Evolutionary conservation across 148 eudicot species (phyloP), one percentile per base, ranked within the genome.

Genomic region (Polygonum aviculare): DNA sequence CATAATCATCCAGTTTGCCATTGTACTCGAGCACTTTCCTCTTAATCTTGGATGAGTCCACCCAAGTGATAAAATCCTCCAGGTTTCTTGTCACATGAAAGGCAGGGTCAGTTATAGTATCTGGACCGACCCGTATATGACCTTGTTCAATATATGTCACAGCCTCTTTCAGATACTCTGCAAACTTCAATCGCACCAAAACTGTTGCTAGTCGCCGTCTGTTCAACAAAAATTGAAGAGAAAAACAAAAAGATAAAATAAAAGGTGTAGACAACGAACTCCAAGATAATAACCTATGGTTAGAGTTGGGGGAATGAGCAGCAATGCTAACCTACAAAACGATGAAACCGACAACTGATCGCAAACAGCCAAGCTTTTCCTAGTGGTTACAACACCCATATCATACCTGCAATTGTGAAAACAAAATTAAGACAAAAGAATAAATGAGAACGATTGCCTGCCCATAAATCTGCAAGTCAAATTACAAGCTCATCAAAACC

Each of bases 1-100:
- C 98, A 82, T 87, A 96, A 78, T 96, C 99, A 82, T 96, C 99
- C 78, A 91, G 73, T 81, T 87, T 85, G 59, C 88, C 93, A 74
- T 96, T 91, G 82, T 96, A 96, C 62, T 82, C 84, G 52, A 85
- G 81, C 45, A 96, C 90, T 79, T 86, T 89, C 81, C 84, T 86
- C 91, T 81, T 89, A 12, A 96, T 93, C 90, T 90, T 93, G 47
- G 98, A 96, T 52, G 94, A 80, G 82, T 86, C 90, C n/a, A 87
- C 98, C 99, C 99, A 96, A 18, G 94, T 96, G 12, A 96, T 79
- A 67, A 93, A 88, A 80, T 96, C 98, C 84, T 96, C 98, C 98
- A 96, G 87, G 69, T 87, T 91, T 79, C 99, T 88, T 18, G 98
- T 96, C 12, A 96, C 99, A 73, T 93, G 98, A 78, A 79, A 96